Percentiles rank a stretch among this genome's conserved stretches.
These are phyloP conservation scores for Plasmodium blacklocki DNA, from an alignment of 169 alveolate genomes.

Conservation along the genomic window DNA sequence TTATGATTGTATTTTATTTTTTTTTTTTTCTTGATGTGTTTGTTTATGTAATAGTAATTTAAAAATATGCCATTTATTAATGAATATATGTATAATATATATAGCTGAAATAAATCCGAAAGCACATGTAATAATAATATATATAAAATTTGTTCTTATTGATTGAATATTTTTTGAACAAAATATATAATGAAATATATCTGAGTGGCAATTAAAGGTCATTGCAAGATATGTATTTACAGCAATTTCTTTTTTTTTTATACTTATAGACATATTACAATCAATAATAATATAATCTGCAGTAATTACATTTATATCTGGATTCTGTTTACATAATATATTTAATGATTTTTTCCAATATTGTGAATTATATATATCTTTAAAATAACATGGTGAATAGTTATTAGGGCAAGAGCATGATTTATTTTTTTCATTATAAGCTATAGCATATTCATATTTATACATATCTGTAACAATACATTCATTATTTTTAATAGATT, in stretches of 20 bases:
- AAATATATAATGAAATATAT: constrained; percentile 24
- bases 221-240: constrained; percentile 50
- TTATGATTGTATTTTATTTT: no score
- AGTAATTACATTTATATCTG: constrained; percentile 14
- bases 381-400: constrained; percentile 56
- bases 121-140: constrained; percentile 20
- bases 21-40: no score
- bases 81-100: constrained; percentile 10
- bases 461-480: constrained; percentile 53
- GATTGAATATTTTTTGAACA: constrained; percentile 25
- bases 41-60: background rate
- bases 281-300: constrained; percentile 35
- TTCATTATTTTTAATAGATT: background rate
- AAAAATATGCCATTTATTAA: constrained; percentile 14
- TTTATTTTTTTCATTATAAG: constrained; percentile 35
- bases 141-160: constrained; percentile 7
- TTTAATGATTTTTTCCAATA: constrained; percentile 31
- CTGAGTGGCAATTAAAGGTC: constrained; percentile 61
- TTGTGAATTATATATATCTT: constrained; percentile 41
- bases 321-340: constrained; percentile 3
- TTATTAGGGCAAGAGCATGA: constrained; percentile 45
- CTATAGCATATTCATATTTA: constrained; percentile 7
- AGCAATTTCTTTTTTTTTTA: constrained; percentile 50
- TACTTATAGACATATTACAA: constrained; percentile 17
- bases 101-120: constrained; percentile 47